Evolutionary conservation across 2,329 filamentous ascomycete genomes (phyloP).

Genomic region (Calonectria pseudoreteaudii): DNA sequence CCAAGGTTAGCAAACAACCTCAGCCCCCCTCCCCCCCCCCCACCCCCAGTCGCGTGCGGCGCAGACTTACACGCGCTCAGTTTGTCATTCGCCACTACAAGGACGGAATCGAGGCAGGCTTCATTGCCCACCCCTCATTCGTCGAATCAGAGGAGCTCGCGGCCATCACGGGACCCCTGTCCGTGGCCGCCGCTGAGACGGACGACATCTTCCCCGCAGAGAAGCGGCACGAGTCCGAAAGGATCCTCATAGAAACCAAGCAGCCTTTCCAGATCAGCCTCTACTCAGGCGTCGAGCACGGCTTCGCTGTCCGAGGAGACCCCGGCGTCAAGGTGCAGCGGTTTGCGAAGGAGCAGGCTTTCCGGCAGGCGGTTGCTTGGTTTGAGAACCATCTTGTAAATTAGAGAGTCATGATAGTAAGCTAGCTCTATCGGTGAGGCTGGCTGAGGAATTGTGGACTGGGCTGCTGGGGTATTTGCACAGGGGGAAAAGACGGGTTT

Average conservation of each 20-base stretch:
- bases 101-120: slow-evolving; percentile 76
- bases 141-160: slow-evolving; percentile 75
- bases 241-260: slow-evolving; percentile 66
- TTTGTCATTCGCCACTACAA: slow-evolving; percentile 75
- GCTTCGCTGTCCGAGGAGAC: slow-evolving; percentile 80
- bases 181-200: slow-evolving; percentile 74
- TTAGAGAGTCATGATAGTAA: not conserved
- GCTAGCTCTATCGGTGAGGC: not conserved
- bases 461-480: not conserved
- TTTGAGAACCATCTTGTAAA: slow-evolving; percentile 56
- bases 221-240: slow-evolving; percentile 73
- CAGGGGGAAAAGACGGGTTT: not conserved
- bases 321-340: slow-evolving; percentile 65
- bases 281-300: slow-evolving; percentile 78
- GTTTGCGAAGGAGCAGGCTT: slow-evolving; percentile 85
- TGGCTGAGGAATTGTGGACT: not conserved
- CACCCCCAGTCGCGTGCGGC: not conserved
- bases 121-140: slow-evolving; percentile 81
- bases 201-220: slow-evolving; percentile 74
- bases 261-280: slow-evolving; percentile 82
- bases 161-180: slow-evolving; percentile 74
- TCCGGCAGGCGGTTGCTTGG: slow-evolving; percentile 81
- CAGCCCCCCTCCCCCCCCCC: no score
- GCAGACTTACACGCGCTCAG: slow-evolving; percentile 46
- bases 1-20: slow-evolving; percentile 68